Percentiles rank a stretch among this genome's conserved stretches.
Conservation (phyloP, 352 stramenopile genomes). For the Hyaloperonospora arabidopsidis region DNA sequence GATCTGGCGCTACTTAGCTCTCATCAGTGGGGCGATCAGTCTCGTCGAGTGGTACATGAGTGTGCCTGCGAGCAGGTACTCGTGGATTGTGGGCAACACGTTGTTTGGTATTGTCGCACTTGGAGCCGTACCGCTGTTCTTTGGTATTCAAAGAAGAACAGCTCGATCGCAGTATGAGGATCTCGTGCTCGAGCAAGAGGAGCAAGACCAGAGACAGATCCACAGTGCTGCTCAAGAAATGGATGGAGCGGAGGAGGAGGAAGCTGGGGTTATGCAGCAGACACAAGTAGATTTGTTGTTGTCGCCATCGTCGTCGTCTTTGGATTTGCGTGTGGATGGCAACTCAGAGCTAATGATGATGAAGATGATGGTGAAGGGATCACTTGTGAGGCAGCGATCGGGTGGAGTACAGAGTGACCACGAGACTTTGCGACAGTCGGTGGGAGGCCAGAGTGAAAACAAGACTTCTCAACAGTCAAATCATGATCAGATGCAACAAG, state of each 20-base stretch:
- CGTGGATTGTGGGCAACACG: conserved; percentile 77
- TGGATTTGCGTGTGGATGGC: conserved; percentile 1
- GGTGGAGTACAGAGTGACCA: conserved; percentile 1
- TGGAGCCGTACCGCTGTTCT: conserved; percentile 60
- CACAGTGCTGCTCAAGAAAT: background rate
- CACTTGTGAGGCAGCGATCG: conserved; percentile 9
- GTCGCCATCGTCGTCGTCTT: background rate
- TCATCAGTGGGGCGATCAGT: conserved; percentile 43
- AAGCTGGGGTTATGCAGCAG: conserved; percentile 1
- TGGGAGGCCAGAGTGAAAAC: too few species aligned
- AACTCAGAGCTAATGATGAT: too few species aligned
- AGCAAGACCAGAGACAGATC: conserved; percentile 15
- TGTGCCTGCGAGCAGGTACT: conserved; percentile 36
- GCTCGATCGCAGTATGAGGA: conserved; percentile 45
- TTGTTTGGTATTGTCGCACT: conserved; percentile 67
- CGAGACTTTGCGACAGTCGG: conserved; percentile 1
- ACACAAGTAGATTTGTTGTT: too few species aligned
- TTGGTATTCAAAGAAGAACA: conserved; percentile 47
- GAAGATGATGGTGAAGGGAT: background rate
- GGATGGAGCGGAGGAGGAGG: conserved; percentile 13
- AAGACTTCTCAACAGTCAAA: conserved; percentile 1
- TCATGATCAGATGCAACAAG: conserved; percentile 13
- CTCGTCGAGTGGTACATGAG: conserved; percentile 67
- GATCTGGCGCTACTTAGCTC: conserved; percentile 46
- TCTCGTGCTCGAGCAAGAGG: conserved; percentile 28